Conservation (phyloP, 495 filamentous ascomycete species). For the Pseudoneurospora amorphoporcata region DNA sequence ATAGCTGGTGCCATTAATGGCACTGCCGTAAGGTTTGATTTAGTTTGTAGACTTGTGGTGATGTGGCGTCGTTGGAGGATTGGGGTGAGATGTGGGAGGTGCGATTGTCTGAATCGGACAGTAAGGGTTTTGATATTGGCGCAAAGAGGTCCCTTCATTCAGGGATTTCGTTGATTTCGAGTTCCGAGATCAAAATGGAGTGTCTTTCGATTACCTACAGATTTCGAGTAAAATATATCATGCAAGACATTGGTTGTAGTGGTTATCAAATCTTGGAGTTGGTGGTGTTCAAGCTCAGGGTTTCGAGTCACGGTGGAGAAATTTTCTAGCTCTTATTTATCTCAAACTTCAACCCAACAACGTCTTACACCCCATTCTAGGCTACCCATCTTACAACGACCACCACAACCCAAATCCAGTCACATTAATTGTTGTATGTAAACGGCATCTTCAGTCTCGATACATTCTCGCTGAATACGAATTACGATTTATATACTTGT, state of each 20-base stretch:
- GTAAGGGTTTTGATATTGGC: neutral
- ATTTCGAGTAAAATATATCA: neutral
- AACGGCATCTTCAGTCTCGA: neutral
- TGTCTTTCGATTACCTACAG: neutral
- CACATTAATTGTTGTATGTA: neutral
- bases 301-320: conserved; percentile 14
- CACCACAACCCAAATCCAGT: neutral
- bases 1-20: neutral
- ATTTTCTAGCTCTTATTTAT: conserved; percentile 2
- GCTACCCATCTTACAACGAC: neutral
- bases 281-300: neutral
- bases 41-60: neutral
- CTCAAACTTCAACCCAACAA: conserved; percentile 4
- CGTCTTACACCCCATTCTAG: neutral
- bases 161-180: neutral
- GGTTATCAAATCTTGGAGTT: neutral
- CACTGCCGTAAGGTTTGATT: neutral
- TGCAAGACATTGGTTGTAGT: neutral
- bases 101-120: neutral
- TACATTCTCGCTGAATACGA: neutral
- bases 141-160: neutral
- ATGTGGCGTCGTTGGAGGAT: neutral
- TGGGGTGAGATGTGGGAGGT: neutral
- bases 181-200: neutral
- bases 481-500: neutral